These are phyloP conservation scores for Ophiostoma fasciatum DNA, from an alignment of 2,329 filamentous ascomycete species.

Conservation along the genomic window DNA sequence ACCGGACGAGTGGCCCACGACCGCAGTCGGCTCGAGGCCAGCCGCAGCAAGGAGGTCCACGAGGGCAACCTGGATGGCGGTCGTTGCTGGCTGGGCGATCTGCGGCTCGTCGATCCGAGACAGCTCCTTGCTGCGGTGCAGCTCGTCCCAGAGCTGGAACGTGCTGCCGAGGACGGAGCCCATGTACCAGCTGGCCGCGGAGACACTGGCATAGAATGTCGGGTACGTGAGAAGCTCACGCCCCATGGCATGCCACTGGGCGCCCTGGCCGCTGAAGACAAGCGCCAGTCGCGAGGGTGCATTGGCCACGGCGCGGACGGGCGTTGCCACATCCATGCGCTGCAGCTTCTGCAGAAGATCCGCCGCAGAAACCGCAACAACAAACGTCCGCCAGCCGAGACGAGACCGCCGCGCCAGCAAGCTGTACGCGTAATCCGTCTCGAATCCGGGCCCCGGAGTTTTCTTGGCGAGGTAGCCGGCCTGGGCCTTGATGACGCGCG, in stretches of 20 bases:
- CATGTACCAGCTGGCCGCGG: conserved; percentile 17
- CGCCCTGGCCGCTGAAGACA: conserved; percentile 23
- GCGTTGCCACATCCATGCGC: conserved; percentile 3
- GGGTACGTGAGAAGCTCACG: conserved; percentile 19
- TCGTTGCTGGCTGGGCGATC: conserved; percentile 18
- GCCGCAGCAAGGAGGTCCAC: conserved; percentile 19
- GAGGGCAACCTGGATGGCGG: conserved; percentile 21
- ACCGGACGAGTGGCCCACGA: conserved; percentile 22
- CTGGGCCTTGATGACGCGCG: conserved; percentile 4
- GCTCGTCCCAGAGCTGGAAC: conserved; percentile 14
- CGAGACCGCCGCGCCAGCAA: conserved; percentile 7
- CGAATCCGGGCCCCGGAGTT: background rate
- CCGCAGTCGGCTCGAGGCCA: conserved; percentile 14
- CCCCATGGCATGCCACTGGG: conserved; percentile 24
- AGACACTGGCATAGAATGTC: conserved; percentile 16
- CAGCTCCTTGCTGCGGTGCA: conserved; percentile 4
- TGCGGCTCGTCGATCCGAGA: conserved; percentile 15
- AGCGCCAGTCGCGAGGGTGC: conserved; percentile 12
- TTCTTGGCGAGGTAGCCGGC: conserved; percentile 6
- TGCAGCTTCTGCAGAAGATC: conserved; percentile 18
- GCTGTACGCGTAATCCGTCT: conserved; percentile 11
- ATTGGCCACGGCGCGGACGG: conserved; percentile 4
- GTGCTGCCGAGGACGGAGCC: conserved; percentile 8
- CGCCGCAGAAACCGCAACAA: conserved; percentile 4
- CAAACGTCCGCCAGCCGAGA: conserved; percentile 8